A percentile compares a stretch with the other conserved stretches of the same genome.
Evolutionary conservation across 192 early-diverging fungal genomes (phyloP).

Genomic region (Obelidium mucronatum): DNA sequence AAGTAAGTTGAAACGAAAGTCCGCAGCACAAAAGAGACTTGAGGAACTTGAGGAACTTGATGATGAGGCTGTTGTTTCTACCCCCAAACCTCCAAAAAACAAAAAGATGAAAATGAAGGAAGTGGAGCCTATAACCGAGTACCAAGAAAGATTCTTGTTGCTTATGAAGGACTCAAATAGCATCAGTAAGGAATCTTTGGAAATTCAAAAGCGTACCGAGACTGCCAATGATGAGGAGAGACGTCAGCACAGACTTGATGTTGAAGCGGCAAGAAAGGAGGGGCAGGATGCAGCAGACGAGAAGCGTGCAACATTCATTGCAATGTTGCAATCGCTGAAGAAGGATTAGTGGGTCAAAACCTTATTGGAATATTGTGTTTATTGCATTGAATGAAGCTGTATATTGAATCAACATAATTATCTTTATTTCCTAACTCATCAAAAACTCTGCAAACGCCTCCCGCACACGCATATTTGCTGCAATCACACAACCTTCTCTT

Average conservation of each 20-base stretch:
- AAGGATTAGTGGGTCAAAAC: no score
- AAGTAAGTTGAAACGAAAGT: background rate
- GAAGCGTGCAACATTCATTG: no score
- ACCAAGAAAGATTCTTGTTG: background rate
- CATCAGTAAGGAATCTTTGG: background rate
- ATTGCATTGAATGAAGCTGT: no score
- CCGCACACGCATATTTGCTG: background rate
- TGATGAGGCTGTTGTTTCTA: background rate
- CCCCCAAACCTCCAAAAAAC: background rate
- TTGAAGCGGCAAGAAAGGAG: background rate
- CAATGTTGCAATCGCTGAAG: no score
- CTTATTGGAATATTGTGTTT: no score
- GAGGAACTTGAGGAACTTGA: background rate
- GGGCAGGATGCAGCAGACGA: background rate
- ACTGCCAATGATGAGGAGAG: background rate
- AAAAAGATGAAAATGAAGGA: background rate
- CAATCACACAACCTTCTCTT: background rate
- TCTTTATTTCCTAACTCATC: background rate
- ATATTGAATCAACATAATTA: no score
- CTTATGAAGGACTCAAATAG: background rate
- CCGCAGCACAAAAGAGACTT: no score
- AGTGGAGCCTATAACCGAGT: background rate
- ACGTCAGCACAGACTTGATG: background rate
- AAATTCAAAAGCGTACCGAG: background rate
- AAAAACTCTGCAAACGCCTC: background rate